These are phyloP conservation scores for Conidiobolus incongruus DNA, from an alignment of 371 early-diverging fungal species.

Conservation along the genomic window DNA sequence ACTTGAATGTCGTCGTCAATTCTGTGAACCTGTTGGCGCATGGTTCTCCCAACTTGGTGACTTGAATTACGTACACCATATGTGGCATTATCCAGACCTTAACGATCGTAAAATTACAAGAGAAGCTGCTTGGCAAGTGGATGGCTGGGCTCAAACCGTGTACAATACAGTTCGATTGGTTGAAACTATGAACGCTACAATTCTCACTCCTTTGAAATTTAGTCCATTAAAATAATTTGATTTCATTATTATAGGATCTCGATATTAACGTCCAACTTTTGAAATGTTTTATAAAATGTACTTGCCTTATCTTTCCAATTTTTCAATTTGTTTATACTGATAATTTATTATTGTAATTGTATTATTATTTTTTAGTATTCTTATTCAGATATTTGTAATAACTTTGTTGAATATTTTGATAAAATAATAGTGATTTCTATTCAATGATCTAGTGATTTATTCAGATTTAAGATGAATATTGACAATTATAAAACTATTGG, in stretches of 20 bases:
- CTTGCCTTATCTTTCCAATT: no score
- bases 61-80: slow-evolving; percentile 76
- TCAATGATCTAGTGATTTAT: no score
- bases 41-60: slow-evolving; percentile 86
- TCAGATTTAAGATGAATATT: no score
- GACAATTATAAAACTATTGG: no score
- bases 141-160: slow-evolving; percentile 86
- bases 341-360: no score
- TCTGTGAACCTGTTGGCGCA: slow-evolving; percentile 78
- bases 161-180: slow-evolving; percentile 71
- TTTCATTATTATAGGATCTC: background rate
- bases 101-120: slow-evolving; percentile 69
- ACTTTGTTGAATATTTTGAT: no score
- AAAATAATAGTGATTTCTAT: no score
- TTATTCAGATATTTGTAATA: no score
- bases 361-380: no score
- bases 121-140: slow-evolving; percentile 78
- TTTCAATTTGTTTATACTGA: no score
- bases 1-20: slow-evolving; percentile 63
- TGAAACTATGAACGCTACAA: slow-evolving; percentile 59
- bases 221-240: slow-evolving; percentile 27
- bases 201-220: slow-evolving; percentile 56
- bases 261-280: no score
- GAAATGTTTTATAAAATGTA: no score
- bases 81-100: slow-evolving; percentile 75